Conservation (phyloP, 1,284 basidiomycete species). For the Flammula alnicola region DNA sequence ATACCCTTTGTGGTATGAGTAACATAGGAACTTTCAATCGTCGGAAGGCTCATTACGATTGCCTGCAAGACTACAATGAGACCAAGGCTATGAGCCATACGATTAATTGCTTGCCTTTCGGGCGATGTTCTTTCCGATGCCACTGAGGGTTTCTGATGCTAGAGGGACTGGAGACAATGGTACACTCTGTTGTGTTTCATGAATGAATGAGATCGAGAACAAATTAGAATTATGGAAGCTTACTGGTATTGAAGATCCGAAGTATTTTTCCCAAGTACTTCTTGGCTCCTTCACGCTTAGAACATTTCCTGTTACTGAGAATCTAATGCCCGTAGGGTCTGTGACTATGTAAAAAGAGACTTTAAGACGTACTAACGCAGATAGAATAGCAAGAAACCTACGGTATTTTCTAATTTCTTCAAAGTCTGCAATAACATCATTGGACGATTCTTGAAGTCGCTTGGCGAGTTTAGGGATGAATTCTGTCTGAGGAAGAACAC, state of each 20-base stretch:
- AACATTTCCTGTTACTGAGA: constrained; percentile 90
- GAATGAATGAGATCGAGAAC: constrained; percentile 3
- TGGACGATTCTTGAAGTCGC: constrained; percentile 77
- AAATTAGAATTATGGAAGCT: constrained; percentile 25
- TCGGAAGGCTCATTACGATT: constrained; percentile 86
- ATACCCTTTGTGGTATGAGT: constrained; percentile 83
- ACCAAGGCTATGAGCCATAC: not conserved
- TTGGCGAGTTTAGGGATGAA: constrained; percentile 81
- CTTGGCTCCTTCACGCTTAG: constrained; percentile 74
- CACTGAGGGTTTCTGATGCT: constrained; percentile 73
- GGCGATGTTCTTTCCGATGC: constrained; percentile 74
- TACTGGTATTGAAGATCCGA: constrained; percentile 64
- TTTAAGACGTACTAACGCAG: not conserved
- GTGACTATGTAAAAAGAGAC: constrained; percentile 65
- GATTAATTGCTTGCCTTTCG: constrained; percentile 59
- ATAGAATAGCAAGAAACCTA: constrained; percentile 43
- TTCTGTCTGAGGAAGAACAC: constrained; percentile 77
- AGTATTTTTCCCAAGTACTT: constrained; percentile 74
- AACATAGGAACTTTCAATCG: constrained; percentile 93
- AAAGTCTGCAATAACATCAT: constrained; percentile 73
- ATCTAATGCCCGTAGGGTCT: constrained; percentile 80
- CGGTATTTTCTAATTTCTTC: constrained; percentile 72
- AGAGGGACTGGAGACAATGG: constrained; percentile 72
- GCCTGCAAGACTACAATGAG: constrained; percentile 53
- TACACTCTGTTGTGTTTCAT: constrained; percentile 45